Conservation (phyloP, 495 filamentous ascomycete species). For the Tuber calosporum region DNA sequence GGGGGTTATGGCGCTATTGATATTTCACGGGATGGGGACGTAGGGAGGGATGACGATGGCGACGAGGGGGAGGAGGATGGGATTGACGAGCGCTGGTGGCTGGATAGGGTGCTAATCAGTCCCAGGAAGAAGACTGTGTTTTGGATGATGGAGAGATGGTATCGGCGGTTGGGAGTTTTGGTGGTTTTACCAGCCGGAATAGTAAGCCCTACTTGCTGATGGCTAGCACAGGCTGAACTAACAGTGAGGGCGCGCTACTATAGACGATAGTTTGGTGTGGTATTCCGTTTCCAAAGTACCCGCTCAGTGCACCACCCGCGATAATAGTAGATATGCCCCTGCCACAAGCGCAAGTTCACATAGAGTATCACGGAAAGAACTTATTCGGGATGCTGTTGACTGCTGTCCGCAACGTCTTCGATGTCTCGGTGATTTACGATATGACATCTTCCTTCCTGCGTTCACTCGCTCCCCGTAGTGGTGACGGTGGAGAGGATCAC, state of each 20-base stretch:
- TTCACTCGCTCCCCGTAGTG: slow-evolving; percentile 6
- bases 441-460: slow-evolving; percentile 24
- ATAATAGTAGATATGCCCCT: slow-evolving; percentile 31
- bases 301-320: slow-evolving; percentile 39
- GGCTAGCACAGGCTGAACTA: background rate
- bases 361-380: background rate
- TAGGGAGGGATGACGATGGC: slow-evolving; percentile 22
- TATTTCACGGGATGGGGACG: slow-evolving; percentile 6
- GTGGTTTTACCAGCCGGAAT: slow-evolving; percentile 53
- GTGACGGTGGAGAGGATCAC: slow-evolving; percentile 14
- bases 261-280: slow-evolving; percentile 58
- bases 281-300: slow-evolving; percentile 57
- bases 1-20: slow-evolving; percentile 33
- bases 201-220: slow-evolving; percentile 44
- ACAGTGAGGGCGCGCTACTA: background rate
- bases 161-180: slow-evolving; percentile 51
- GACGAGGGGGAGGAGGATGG: slow-evolving; percentile 42
- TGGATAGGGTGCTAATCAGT: slow-evolving; percentile 51
- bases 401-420: slow-evolving; percentile 27
- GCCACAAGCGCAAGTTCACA: background rate
- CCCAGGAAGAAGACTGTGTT: slow-evolving; percentile 51
- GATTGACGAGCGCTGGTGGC: slow-evolving; percentile 38
- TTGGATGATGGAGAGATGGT: slow-evolving; percentile 53
- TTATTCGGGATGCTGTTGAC: slow-evolving; percentile 5
- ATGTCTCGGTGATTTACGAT: slow-evolving; percentile 29